Conservation (phyloP, 345 rosid genomes). For the Adansonia digitata region DNA sequence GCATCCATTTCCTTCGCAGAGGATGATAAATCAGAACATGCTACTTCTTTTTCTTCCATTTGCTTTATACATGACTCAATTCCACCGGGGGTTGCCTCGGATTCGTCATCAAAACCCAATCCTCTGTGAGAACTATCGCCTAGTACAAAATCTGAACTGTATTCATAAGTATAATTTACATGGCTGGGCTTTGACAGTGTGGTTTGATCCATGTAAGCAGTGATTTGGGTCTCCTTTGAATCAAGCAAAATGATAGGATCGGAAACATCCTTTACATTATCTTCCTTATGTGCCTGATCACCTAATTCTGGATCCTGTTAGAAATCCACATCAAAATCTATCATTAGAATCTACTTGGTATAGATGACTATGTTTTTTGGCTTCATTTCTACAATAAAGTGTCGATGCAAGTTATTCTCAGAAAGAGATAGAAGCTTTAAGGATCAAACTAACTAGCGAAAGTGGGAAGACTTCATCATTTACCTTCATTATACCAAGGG, state of each 20-base stretch:
- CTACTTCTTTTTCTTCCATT: conserved; percentile 31
- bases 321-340: conserved; percentile 4
- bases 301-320: conserved; percentile 28
- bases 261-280: conserved; percentile 20
- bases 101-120: conserved; percentile 54
- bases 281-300: conserved; percentile 1
- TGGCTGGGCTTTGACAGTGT: conserved; percentile 33
- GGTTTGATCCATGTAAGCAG: conserved; percentile 59
- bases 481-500: neutral
- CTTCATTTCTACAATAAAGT: no score
- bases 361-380: neutral
- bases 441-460: neutral
- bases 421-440: neutral
- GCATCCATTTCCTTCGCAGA: conserved; percentile 34
- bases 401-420: neutral
- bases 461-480: neutral
- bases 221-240: conserved; percentile 41
- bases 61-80: conserved; percentile 38
- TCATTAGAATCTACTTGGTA: neutral
- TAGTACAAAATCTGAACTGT: conserved; percentile 54
- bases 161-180: conserved; percentile 44
- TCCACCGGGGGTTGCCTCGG: conserved; percentile 43
- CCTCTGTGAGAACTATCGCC: conserved; percentile 62
- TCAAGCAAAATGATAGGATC: conserved; percentile 40
- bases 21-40: conserved; percentile 25